Base-by-base conservation (phyloP, 2,329 filamentous ascomycete genomes). In the Beauveria sp. region DNA sequence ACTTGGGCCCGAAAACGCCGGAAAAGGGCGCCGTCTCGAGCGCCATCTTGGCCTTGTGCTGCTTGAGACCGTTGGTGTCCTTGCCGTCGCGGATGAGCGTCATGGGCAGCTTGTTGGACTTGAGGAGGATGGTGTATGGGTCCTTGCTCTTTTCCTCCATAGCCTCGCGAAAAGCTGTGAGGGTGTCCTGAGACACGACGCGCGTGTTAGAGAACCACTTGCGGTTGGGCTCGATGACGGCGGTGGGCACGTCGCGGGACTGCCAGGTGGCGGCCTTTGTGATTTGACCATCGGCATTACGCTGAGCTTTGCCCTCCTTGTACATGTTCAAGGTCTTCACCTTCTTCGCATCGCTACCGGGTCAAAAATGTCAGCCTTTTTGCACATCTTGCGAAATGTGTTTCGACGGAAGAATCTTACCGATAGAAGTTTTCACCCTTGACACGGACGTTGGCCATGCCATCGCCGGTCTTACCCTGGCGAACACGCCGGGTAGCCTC, bases 391-490 rank as follows among this genome's bases (percentile, higher is more conserved):
- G 8, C 7, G 12, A 20, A 24, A 30, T 42, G 14, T 28, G 28
- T 58, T 56, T 6, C 18, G n/a, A n/a, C 10, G 28, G 12, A 22
- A 54, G 5, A n/a, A 56, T 65, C 81, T 66, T 79, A 88, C 82
- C 90, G 86, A 80, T 98, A 98, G 79, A 98, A 99, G 81, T 98
- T 98, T 82, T 98, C 93, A 78, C 95, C 95, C 79, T 99, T 99
- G 69, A 86, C 82, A 70, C 88, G 91, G 71, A 98, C 90, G 78
- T 98, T 98, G 70, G 79, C 86, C 85, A 96, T 91, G 74, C 91
- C 91, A 85, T 95, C 89, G 67, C 85, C 84, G 55, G 84, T 84
- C 79, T 93, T 93, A 68, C 91, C 91, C 83, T 97, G 87, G 74
- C 92, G 89, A 79, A 83, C 83, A 74, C 89, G 89, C 78, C 93